Base-by-base conservation (phyloP, 129 eudicot species). In the Arctium lappa region DNA sequence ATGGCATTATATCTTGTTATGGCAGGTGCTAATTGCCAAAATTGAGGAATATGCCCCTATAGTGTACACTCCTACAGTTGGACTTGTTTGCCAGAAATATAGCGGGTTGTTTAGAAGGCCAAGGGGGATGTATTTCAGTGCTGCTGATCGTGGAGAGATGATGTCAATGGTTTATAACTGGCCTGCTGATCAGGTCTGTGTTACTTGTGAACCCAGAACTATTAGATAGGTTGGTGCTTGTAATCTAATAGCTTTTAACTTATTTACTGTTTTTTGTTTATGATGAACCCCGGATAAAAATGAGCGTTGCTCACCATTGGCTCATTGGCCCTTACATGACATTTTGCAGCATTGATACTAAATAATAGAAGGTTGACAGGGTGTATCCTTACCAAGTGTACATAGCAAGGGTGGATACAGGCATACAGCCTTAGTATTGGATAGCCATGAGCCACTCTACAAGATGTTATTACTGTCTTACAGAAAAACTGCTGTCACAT, bases 121-220 rank as follows among this genome's bases (percentile, higher is more conserved):
- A 12, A 85, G 99, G 81, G 99, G 99, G 18, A 95, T 93, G 99
- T 93, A 93, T 74, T 95, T 95, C 81, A 93, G 99, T 74, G 94
- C 98, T 75, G 95, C 84, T 29, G 99, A 93, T 86, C 97, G 99
- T 84, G 99, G 99, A 79, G 99, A 95, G 89, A 95, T 95, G 99
- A 95, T 95, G 97, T 93, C 99, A 75, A 95, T 95, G 99, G 99
- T 95, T 83, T 95, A 95, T 84, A 95, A 95, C 79, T 95, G 99
- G 99, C 99, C 99, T 63, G 97, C 99, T 80, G 98, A 95, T 36
- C 98, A 93, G 95, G 99, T 94, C 34, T 77, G 80, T 68, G 6
- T 11, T 85, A 62, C 78, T 60, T 65, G 3, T 72, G 53, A 75
- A 31, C 22, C 72, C 31, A 62, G 15, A 44, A 36, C 39, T 84